Conservation (phyloP, 768 basidiomycete species). For the Boletus rufocinnamomeus region DNA sequence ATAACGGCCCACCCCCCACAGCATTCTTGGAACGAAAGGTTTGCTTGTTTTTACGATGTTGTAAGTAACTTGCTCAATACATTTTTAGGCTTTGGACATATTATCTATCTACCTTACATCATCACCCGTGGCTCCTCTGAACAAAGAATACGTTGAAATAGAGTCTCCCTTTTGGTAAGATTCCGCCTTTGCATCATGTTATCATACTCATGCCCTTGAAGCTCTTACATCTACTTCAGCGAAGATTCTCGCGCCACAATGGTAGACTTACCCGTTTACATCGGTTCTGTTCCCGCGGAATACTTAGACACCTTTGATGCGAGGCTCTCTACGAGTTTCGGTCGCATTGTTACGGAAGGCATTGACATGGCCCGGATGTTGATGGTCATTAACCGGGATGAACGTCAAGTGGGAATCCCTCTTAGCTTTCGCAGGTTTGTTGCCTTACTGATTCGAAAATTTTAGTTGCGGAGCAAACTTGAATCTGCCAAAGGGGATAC, state of each 20-base stretch:
- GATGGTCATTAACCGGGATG: slow-evolving; percentile 83
- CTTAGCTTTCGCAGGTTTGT: background rate
- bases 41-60: slow-evolving; percentile 4
- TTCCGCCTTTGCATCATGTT: background rate
- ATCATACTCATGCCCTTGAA: slow-evolving; percentile 32
- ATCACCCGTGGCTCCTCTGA: slow-evolving; percentile 76
- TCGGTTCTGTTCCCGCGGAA: slow-evolving; percentile 83
- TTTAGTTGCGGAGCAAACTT: slow-evolving; percentile 76
- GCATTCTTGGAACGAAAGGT: slow-evolving; percentile 76
- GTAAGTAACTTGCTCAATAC: slow-evolving; percentile 1
- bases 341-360: slow-evolving; percentile 68
- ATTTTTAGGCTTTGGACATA: slow-evolving; percentile 73
- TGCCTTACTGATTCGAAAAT: slow-evolving; percentile 5
- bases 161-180: slow-evolving; percentile 83
- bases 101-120: slow-evolving; percentile 88
- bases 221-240: slow-evolving; percentile 84
- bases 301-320: slow-evolving; percentile 71
- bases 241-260: slow-evolving; percentile 73
- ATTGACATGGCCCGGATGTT: slow-evolving; percentile 90
- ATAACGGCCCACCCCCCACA: slow-evolving; percentile 74
- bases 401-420: slow-evolving; percentile 64
- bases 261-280: slow-evolving; percentile 72
- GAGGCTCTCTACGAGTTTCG: slow-evolving; percentile 67
- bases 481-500: slow-evolving; percentile 83
- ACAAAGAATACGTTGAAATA: slow-evolving; percentile 91